A percentile compares a stretch with the other conserved stretches of the same genome.
Conservation (phyloP, 2,329 filamentous ascomycete species). For the Colletotrichum tofieldiae region DNA sequence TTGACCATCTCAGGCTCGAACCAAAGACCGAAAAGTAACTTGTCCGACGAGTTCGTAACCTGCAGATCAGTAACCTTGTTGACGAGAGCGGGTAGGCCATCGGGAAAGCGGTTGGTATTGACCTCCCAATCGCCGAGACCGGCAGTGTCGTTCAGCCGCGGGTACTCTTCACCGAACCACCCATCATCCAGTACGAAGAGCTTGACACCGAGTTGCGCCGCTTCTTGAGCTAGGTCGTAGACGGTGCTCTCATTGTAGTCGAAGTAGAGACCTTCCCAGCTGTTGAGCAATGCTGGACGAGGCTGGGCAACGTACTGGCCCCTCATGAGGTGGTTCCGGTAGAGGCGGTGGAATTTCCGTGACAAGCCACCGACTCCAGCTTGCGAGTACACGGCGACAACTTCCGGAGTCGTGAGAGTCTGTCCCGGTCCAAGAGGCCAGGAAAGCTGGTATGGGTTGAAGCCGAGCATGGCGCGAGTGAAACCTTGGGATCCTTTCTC, state of each 20-base stretch:
- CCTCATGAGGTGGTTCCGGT: slow-evolving; percentile 72
- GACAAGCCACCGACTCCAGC: slow-evolving; percentile 75
- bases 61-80: slow-evolving; percentile 65
- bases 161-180: slow-evolving; percentile 77
- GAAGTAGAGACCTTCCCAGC: slow-evolving; percentile 76
- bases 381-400: slow-evolving; percentile 73
- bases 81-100: slow-evolving; percentile 68
- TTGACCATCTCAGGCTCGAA: slow-evolving; percentile 80
- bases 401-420: slow-evolving; percentile 73
- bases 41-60: slow-evolving; percentile 61
- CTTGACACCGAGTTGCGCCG: slow-evolving; percentile 72
- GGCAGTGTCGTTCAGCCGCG: slow-evolving; percentile 69
- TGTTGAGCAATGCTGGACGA: slow-evolving; percentile 73
- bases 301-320: slow-evolving; percentile 68
- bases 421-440: slow-evolving; percentile 71
- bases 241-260: slow-evolving; percentile 71
- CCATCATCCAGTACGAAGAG: slow-evolving; percentile 78
- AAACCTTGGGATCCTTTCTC: slow-evolving; percentile 75
- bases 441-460: slow-evolving; percentile 74
- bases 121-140: slow-evolving; percentile 76
- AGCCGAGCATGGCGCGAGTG: slow-evolving; percentile 71
- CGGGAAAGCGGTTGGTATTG: slow-evolving; percentile 72
- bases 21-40: slow-evolving; percentile 76
- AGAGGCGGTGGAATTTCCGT: slow-evolving; percentile 73
- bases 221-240: slow-evolving; percentile 68